Evolutionary conservation across 768 basidiomycete genomes (phyloP), one percentile per base, ranked within the genome.

Genomic region (Botryobasidium botryosum): DNA sequence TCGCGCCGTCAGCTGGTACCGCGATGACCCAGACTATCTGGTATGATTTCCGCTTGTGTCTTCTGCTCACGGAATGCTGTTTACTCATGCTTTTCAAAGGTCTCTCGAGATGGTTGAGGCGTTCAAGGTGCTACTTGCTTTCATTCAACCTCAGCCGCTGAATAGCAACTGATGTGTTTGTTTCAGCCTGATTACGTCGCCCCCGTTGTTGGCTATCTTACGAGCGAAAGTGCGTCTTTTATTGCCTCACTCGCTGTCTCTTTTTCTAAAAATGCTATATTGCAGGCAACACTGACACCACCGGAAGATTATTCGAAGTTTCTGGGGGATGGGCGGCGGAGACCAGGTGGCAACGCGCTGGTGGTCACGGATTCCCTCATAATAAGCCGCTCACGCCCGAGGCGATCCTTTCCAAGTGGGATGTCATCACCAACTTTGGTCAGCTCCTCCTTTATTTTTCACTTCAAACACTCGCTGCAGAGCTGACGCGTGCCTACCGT

Each of bases 241-340:
- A 21, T 6, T 33, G 6, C 3, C n/a, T 3, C n/a, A 18, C 18
- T 10, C n/a, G 6, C n/a, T 17, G 12, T 18, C 21, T 42, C 17
- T 21, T 3, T 15, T 40, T 10, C 12, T 13, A 24, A 6, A 10
- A 8, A 43, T 20, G 32, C 18, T 12, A 2, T 40, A 27, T 21
- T 12, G 17, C 44, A 71, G 80, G 77, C 44, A 91, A 92, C 53
- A 66, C 68, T 15, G 71, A 76, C 29, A 77, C 75, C 6, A 72
- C 78, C 10, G 83, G 84, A 6, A 64, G 67, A 4, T 57, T 99
- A 40, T 91, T 91, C 59, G 91, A 96, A 60, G 72, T 88, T 32
- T 71, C 70, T 12, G 90, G 83, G 20, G 94, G 92, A 0, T 96
- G 88, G 84, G 80, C 81, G 3, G 85, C 85, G 1, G 76, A 90